Evolutionary conservation across 78 protist genomes (phyloP).

Genomic region (Monosiga brevicollis): DNA sequence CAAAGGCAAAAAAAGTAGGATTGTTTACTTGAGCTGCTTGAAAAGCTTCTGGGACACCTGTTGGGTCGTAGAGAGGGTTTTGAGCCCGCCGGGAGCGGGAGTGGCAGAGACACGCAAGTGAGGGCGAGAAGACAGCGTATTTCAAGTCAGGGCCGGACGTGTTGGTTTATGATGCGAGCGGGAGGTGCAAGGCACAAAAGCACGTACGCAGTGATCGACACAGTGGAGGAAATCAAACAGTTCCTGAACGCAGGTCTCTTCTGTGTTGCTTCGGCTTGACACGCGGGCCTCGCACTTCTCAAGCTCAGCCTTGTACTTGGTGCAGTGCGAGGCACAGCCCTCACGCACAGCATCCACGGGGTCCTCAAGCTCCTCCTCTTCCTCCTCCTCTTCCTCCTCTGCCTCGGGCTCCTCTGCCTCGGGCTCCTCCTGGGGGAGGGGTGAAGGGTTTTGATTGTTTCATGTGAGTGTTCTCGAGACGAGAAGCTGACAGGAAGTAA

Average conservation of each 20-base stretch:
- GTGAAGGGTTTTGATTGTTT: background rate
- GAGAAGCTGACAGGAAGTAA: background rate
- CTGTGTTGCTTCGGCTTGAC: background rate
- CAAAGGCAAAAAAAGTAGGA: background rate
- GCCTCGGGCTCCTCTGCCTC: background rate
- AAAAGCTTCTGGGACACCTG: background rate
- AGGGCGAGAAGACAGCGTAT: no score
- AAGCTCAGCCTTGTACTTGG: background rate
- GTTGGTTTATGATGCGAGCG: background rate
- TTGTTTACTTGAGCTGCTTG: background rate
- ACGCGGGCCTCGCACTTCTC: constrained; percentile 28
- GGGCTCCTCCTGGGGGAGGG: background rate
- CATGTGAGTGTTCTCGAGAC: background rate
- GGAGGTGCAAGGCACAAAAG: background rate
- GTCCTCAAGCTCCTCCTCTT: constrained; percentile 10
- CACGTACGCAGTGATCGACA: constrained; percentile 34
- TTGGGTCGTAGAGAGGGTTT: background rate
- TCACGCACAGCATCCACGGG: background rate
- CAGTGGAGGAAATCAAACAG: constrained; percentile 27
- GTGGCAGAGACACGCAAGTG: no score
- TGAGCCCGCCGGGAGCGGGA: no score
- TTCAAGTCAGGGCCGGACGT: no score
- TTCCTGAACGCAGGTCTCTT: constrained; percentile 36
- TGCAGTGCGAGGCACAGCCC: constrained; percentile 18
- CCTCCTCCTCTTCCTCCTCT: background rate